These are phyloP conservation scores for Exophiala alcalophila DNA, from an alignment of 2,329 filamentous ascomycete genomes.

Conservation along the genomic window DNA sequence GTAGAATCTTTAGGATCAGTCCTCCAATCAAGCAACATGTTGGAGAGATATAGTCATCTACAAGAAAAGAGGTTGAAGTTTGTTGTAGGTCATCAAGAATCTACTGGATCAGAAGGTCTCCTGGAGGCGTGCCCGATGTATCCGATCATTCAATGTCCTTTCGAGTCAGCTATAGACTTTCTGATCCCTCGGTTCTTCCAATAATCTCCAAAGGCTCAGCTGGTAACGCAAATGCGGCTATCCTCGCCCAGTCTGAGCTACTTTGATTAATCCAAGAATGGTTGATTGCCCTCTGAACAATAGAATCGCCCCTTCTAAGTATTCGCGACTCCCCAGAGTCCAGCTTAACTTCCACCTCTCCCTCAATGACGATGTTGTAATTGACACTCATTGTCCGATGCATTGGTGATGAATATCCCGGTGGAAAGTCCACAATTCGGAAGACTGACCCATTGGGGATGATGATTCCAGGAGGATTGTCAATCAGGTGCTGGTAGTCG, in stretches of 20 bases:
- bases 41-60: too few relatives aligned
- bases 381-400: slow-evolving; percentile 55
- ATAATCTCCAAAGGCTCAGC: slow-evolving; percentile 2
- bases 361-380: slow-evolving; percentile 54
- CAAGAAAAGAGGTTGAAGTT: too few relatives aligned
- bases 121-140: too few relatives aligned
- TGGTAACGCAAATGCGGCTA: slow-evolving; percentile 4
- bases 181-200: too few relatives aligned
- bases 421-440: slow-evolving; percentile 45
- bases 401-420: slow-evolving; percentile 42
- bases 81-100: too few relatives aligned
- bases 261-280: slow-evolving; percentile 40
- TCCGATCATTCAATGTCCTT: too few relatives aligned
- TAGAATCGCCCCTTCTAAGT: slow-evolving; percentile 52
- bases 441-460: slow-evolving; percentile 15
- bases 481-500: slow-evolving; percentile 11
- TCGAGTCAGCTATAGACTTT: too few relatives aligned
- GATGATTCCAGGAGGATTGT: slow-evolving; percentile 15
- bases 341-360: slow-evolving; percentile 50
- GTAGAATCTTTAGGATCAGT: too few relatives aligned
- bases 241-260: slow-evolving; percentile 17
- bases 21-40: too few relatives aligned
- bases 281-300: slow-evolving; percentile 49
- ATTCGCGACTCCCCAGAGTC: slow-evolving; percentile 48
- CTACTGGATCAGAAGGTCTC: too few relatives aligned